Base-by-base conservation (phyloP, 495 filamentous ascomycete genomes). In the Penicillium macrosclerotiorum region DNA sequence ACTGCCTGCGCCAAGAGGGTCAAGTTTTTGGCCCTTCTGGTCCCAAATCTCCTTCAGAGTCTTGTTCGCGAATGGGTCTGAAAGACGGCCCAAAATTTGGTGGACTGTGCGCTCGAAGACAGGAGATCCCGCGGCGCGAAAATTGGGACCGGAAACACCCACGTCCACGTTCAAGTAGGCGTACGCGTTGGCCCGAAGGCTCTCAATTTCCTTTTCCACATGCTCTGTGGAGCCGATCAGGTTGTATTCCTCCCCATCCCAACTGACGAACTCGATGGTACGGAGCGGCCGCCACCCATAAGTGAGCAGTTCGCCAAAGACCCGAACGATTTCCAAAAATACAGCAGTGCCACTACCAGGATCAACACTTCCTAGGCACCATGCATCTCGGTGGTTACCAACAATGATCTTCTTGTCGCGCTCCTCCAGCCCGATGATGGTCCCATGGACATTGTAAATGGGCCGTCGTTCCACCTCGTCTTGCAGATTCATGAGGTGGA, bases 191-290 rank as follows among this genome's bases (percentile, higher is more conserved):
- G 66, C 59, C 5, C 82, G 82, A 5, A 88, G 68, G 12, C 67
- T 56, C 3, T 81, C 76, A 7, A 80, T 59, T 38, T 77, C 66
- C 16, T 77, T 77, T 69, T 98, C 93, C 27, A 97, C 92, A 54
- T 88, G 90, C 61, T 98, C 94, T 16, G 94, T 97, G 8, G 89
- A 93, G 11, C 93, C 93, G 42, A 96, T 90, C 25, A 92, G 64
- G 63, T 97, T 97, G 67, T 95, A 96, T 63, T 91, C 89, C 54
- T 84, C 84, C 22, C 76, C 93, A 61, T 98, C 93, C 93, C 94
- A 98, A 29, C 87, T 94, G 48, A 87, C 86, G 62, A 98, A 98
- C 57, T 90, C 84, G 55, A 98, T 94, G 12, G 89, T 91, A 16
- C 93, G 84, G 8, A 90, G 75, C n/a, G 93, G 93, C 17, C 87